Evolutionary conservation across 2,329 filamentous ascomycete genomes (phyloP), one percentile per base, ranked within the genome.

Genomic region (Dryadomyces sulphureus): DNA sequence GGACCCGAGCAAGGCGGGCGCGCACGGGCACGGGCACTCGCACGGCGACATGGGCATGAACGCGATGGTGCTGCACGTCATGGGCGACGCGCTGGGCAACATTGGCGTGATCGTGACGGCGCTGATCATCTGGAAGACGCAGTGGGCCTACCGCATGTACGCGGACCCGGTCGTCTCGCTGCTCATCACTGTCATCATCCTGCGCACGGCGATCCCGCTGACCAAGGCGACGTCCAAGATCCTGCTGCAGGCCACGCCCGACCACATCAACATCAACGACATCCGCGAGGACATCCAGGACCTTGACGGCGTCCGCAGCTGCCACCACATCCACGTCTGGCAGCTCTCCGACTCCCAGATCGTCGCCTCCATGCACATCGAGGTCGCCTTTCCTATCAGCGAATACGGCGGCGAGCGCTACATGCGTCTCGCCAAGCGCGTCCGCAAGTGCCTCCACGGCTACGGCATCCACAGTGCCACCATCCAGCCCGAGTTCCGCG

Each of bases 271-370:
- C 54, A 77, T 95, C 47, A 82, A 89, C 53, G 85, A 96, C 49
- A 90, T 98, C 62, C 84, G 87, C 54, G 81, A 90, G 53, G 92
- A 98, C 60, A 94, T 98, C 45, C 77, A 89, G 58, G 67, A 75
- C 16, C 77, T 98, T 6, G 82, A 84, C 0, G 89, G 89, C 38
- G 84, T 98, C 41, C 70, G 92, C 50, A 87, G 84, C 60, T 94
- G 88, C 58, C 92, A 98, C 64, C 90, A 98, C 61, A 73, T 98
- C 20, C 92, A 98, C 60, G 88, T 98, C 51, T 98, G 92, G 92
- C 90, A 96, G 62, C 75, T 98, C 30, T 94, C 84, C 16, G 90
- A 96, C 59, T 92, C 88, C 45, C 94, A 95, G 67, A 72, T 94
- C 30, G 83, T 98, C 34, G 90, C 92, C 12, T 92, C 84, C 11